Conservation (phyloP, 768 basidiomycete species). For the Tylopilus balloui region DNA sequence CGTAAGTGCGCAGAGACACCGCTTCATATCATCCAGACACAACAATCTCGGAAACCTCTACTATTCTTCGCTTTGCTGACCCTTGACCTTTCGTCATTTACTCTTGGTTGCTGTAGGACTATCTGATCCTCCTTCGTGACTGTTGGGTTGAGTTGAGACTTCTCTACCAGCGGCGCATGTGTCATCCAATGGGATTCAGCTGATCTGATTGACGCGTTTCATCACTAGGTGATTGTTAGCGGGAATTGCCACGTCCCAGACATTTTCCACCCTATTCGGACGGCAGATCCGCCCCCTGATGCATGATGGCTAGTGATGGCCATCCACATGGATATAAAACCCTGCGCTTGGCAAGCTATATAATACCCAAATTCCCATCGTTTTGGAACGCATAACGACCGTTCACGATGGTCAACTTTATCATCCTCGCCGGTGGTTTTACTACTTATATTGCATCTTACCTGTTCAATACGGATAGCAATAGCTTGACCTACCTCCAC, state of each 20-base stretch:
- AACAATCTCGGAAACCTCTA: not conserved
- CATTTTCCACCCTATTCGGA: not conserved
- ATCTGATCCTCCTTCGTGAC: not conserved
- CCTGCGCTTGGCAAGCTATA: not conserved
- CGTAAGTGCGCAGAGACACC: too few relatives aligned
- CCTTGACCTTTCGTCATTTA: not conserved
- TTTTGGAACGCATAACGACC: not conserved
- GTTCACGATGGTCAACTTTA: slow-evolving; percentile 56
- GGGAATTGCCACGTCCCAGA: not conserved
- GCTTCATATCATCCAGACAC: too few relatives aligned
- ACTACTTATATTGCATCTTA: slow-evolving; percentile 58
- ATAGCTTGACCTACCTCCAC: slow-evolving; percentile 42
- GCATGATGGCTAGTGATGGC: not conserved
- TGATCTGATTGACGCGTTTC: not conserved
- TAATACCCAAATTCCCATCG: not conserved
- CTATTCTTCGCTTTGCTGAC: not conserved
- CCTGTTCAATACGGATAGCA: slow-evolving; percentile 50
- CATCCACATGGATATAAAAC: not conserved
- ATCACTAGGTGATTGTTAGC: not conserved
- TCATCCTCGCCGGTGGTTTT: slow-evolving; percentile 66
- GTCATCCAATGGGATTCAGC: not conserved
- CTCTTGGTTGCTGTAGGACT: not conserved
- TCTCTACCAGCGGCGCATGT: too few relatives aligned
- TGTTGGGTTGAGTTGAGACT: not conserved
- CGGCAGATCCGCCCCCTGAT: too few relatives aligned